phyloP scores from a whole-genome alignment of 116 monocot genomes.

The Zostera marina region DNA sequence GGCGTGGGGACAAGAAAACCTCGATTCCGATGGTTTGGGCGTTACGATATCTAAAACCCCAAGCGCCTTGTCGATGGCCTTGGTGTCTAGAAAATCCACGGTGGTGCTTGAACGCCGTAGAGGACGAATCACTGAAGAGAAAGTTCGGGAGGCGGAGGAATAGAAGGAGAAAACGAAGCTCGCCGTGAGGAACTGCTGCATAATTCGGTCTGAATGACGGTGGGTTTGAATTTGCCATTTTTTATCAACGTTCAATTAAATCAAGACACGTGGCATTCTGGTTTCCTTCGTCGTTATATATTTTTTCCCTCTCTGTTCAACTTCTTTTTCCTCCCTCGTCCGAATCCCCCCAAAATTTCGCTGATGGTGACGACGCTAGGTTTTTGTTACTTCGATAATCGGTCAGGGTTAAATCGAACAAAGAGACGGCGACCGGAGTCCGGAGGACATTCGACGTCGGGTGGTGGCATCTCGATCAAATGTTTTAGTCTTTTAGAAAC shows the following conservation, averaged over 20 bases:
- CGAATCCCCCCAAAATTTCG: too few species aligned
- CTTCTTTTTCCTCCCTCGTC: too few species aligned
- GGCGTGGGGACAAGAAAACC: background rate
- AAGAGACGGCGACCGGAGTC: constrained; percentile 30
- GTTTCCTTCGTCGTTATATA: too few species aligned
- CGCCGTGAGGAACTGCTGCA: background rate
- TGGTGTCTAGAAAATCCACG: too few species aligned
- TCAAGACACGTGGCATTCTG: too few species aligned
- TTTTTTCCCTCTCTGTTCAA: too few species aligned
- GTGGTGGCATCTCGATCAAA: constrained; percentile 13
- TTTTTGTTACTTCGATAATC: too few species aligned
- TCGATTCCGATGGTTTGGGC: background rate
- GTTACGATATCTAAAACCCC: constrained; percentile 8
- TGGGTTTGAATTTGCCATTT: too few species aligned
- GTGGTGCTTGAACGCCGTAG: background rate
- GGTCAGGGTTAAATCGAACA: background rate
- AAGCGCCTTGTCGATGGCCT: constrained; percentile 7
- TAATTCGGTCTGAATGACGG: background rate
- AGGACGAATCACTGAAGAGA: constrained; percentile 3
- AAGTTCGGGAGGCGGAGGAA: background rate
- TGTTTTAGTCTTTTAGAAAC: constrained; percentile 11
- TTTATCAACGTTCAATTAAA: too few species aligned
- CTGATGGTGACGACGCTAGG: too few species aligned
- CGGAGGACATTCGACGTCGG: constrained; percentile 13
- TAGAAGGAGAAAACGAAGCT: background rate